phyloP scores from a whole-genome alignment of 2,329 filamentous ascomycete species.

The Davidsoniella eucalypti region DNA sequence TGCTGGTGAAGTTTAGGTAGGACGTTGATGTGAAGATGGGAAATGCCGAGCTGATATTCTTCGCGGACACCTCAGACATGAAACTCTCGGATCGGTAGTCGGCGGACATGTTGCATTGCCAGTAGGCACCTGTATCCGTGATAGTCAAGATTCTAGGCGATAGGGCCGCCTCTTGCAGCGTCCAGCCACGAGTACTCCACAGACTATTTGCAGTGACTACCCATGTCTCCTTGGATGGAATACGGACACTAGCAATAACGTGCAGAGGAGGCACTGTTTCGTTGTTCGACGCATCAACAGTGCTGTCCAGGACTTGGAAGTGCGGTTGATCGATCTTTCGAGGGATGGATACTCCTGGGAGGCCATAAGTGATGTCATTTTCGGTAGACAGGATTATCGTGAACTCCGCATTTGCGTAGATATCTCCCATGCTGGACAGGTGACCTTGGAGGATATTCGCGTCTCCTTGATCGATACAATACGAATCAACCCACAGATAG shows the following conservation, averaged over 20 bases:
- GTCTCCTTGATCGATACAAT: not conserved
- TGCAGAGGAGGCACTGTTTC: too few species aligned
- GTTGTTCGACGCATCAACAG: too few species aligned
- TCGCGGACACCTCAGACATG: too few species aligned
- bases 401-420: not conserved
- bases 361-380: not conserved
- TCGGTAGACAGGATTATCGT: not conserved
- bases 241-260: too few species aligned
- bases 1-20: too few species aligned
- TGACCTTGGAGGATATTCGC: not conserved
- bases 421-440: not conserved
- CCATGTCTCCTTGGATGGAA: too few species aligned
- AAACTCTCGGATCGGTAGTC: too few species aligned
- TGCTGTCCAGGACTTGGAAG: too few species aligned
- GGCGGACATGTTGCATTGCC: too few species aligned
- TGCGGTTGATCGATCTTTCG: too few species aligned
- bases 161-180: not conserved
- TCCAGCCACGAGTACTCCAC: not conserved
- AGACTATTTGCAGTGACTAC: not conserved
- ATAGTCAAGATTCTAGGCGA: not conserved
- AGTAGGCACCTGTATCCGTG: not conserved
- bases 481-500: conserved; percentile 1
- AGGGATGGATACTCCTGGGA: not conserved
- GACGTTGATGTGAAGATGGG: too few species aligned
- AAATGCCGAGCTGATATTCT: too few species aligned